These are phyloP conservation scores for Plasmodium fragile DNA, from an alignment of 169 alveolate species.

Conservation along the genomic window DNA sequence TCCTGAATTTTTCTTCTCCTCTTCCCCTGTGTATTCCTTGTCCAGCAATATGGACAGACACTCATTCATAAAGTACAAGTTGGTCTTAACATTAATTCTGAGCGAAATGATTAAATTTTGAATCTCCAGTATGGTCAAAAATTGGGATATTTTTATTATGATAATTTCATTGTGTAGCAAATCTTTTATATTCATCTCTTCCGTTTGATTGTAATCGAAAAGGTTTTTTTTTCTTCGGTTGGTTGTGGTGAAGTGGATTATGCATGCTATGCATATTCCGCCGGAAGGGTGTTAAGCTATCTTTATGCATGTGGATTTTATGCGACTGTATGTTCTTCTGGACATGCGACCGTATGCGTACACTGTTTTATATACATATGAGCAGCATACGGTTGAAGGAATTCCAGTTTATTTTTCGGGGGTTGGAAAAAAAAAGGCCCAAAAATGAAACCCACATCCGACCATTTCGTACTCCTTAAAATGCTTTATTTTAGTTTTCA, in stretches of 20 bases:
- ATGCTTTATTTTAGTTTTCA: background rate
- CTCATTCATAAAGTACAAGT: conserved; percentile 68
- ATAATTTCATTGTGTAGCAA: conserved; percentile 61
- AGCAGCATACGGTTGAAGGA: background rate
- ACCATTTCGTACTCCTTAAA: background rate
- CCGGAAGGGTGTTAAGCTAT: background rate
- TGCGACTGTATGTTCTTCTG: background rate
- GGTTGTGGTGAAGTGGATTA: background rate
- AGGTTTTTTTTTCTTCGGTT: background rate
- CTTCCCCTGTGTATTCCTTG: background rate
- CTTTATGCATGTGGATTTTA: background rate
- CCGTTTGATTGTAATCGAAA: background rate
- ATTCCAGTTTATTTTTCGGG: background rate
- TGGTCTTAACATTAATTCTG: conserved; percentile 52
- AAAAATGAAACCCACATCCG: background rate
- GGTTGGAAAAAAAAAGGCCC: background rate
- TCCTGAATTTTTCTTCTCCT: background rate
- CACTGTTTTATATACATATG: background rate
- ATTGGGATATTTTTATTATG: conserved; percentile 67
- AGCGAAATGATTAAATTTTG: conserved; percentile 66
- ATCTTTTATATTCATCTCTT: conserved; percentile 56
- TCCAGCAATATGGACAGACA: conserved; percentile 35
- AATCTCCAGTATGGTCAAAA: conserved; percentile 32
- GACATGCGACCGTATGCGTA: background rate
- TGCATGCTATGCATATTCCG: background rate